Base-by-base conservation (phyloP, 192 early-diverging fungal species). In the Umbelopsis sp. region DNA sequence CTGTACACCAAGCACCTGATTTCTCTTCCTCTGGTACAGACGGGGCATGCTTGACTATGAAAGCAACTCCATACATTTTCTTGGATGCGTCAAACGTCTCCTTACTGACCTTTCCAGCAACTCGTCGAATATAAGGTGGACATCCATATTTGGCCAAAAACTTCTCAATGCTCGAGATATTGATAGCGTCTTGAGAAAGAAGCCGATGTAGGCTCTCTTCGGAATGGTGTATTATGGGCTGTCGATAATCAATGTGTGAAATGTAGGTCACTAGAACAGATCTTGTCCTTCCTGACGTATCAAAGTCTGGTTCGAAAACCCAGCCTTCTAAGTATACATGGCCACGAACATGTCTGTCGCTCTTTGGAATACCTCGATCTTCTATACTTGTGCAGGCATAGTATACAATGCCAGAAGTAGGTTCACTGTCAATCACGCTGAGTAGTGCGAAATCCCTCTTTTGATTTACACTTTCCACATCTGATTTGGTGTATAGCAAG, bases 111-210 rank as follows among this genome's bases (percentile, higher is more conserved):
- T 70, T 77, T 10, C 79, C 79, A 4, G 81, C 76, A 25, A 81
- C 79, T 43, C 77, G 72, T 8, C 77, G 72, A 14, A 84, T 74
- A 71, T 83, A 86, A 11, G 85, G 85, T 21, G 85, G 85, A 53
- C 76, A 82, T 45, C 85, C 85, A 49, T 29, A 65, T 62, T 71
- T 74, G 14, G 76, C 41, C 25, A 86, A 53, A 34, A 80, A 81
- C 2, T 74, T 70, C n/a, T 81, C 74, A 0, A 62, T 31, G 25
- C 31, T 29, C 3, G 17, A 62, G 24, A 62, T 62, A 20, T 34
- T 29, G 32, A 84, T 51, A 0, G 78, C 75, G 49, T 68, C 56
- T 14, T 71, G 65, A 1, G 74, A 68, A 9, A 84, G 52, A n/a
- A 67, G 66, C n/a, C 36, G 75, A 66, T 50, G 80, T 77, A 69